Percentiles rank a stretch among this genome's conserved stretches.
Conservation (phyloP, 768 basidiomycete genomes). For the Xerocomus brunneocitrinus region DNA sequence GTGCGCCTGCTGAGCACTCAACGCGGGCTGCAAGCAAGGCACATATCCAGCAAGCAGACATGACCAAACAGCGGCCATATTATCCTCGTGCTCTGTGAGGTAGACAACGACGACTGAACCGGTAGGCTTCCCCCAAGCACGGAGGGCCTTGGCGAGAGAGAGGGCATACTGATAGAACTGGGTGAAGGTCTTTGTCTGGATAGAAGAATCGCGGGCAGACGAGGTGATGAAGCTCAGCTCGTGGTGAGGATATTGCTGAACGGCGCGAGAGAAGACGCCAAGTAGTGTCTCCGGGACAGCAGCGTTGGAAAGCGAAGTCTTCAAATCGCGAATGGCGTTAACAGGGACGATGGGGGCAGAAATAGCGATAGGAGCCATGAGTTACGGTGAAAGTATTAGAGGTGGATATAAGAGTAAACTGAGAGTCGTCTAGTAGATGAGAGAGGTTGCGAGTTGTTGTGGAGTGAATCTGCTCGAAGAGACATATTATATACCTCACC, state of each 20-base stretch:
- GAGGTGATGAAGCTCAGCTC: too few relatives aligned
- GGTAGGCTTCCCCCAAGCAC: too few relatives aligned
- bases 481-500: background rate
- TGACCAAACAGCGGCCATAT: conserved; percentile 31
- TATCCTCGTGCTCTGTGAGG: conserved; percentile 31
- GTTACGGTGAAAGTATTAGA: too few relatives aligned
- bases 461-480: background rate
- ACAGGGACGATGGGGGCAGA: background rate
- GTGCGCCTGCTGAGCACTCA: conserved; percentile 31
- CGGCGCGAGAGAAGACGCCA: conserved; percentile 14
- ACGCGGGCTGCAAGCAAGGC: conserved; percentile 30
- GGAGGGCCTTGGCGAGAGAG: too few relatives aligned
- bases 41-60: conserved; percentile 28
- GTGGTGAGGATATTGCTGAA: too few relatives aligned
- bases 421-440: background rate
- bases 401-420: background rate
- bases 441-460: background rate
- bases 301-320: background rate
- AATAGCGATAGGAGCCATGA: background rate
- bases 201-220: too few relatives aligned
- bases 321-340: background rate
- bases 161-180: too few relatives aligned
- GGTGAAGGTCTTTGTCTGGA: too few relatives aligned
- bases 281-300: conserved; percentile 7
- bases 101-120: conserved; percentile 28